Percentiles rank a stretch among this genome's conserved stretches.
Evolutionary conservation across 2,329 filamentous ascomycete genomes (phyloP).

Genomic region (Verticillium zaregamsianum): DNA sequence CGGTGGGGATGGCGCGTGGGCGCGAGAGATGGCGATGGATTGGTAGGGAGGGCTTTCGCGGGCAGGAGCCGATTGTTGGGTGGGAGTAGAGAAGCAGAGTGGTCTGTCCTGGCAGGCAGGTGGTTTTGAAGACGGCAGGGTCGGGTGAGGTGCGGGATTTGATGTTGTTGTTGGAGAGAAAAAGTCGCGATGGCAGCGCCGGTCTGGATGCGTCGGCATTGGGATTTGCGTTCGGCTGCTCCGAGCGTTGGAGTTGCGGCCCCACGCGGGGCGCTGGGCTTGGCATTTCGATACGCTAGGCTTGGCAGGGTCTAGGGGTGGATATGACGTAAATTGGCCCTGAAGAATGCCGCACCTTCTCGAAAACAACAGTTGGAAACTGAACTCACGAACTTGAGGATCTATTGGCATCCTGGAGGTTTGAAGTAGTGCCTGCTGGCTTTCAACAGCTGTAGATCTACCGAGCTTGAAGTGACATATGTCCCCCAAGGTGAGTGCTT

Average conservation of each 20-base stretch:
- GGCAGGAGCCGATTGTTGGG: background rate
- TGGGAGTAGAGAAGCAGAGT: background rate
- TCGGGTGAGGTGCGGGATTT: background rate
- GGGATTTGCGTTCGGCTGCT: background rate
- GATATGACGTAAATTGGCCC: background rate
- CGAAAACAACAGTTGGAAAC: background rate
- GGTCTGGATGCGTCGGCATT: conserved; percentile 4
- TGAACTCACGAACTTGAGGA: background rate
- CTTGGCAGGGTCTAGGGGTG: background rate
- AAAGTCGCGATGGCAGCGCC: background rate
- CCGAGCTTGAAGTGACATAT: no score
- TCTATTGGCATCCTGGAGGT: background rate
- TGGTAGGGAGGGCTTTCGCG: background rate
- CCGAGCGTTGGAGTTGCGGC: background rate
- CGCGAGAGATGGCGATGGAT: background rate
- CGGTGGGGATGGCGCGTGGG: background rate
- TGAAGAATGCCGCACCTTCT: background rate
- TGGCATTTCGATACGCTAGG: background rate
- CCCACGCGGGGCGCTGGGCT: background rate
- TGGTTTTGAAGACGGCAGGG: background rate
- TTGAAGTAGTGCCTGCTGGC: background rate
- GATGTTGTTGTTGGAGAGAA: background rate
- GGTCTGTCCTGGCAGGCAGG: background rate
- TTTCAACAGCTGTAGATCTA: no score
- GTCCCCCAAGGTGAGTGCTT: no score